Conservation (phyloP, 345 rosid genomes). For the Pistacia vera region DNA sequence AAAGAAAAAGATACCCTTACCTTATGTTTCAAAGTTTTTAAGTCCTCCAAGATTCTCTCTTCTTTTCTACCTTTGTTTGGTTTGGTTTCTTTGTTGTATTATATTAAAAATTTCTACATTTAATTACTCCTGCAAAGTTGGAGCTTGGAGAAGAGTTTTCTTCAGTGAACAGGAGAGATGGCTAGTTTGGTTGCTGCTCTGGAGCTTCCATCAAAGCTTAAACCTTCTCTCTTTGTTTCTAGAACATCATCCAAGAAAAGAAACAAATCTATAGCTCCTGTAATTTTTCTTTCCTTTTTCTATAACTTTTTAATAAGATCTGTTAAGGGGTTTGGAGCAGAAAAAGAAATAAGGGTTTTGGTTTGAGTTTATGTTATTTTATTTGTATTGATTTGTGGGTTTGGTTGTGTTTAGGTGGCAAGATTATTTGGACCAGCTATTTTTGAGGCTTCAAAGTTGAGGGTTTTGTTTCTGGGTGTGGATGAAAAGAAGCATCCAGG, state of each 20-base stretch:
- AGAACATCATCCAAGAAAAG: slow-evolving; percentile 48
- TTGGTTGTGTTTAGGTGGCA: slow-evolving; percentile 57
- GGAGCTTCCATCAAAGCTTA: slow-evolving; percentile 46
- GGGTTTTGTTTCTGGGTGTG: slow-evolving; percentile 82
- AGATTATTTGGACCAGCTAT: slow-evolving; percentile 96
- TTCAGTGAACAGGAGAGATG: slow-evolving; percentile 32
- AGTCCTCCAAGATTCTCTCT: slow-evolving; percentile 15
- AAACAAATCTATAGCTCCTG: slow-evolving; percentile 52
- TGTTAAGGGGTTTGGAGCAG: not conserved
- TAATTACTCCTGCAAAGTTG: slow-evolving; percentile 24
- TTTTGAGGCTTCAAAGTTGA: slow-evolving; percentile 91
- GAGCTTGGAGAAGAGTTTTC: slow-evolving; percentile 27
- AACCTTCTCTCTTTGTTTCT: slow-evolving; percentile 37
- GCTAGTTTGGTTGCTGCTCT: slow-evolving; percentile 44
- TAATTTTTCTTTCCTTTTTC: slow-evolving; percentile 26
- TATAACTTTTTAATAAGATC: not conserved
- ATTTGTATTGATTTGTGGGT: slow-evolving; percentile 13
- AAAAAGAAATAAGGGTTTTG: not conserved
- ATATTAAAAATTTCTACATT: not conserved
- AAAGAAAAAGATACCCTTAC: not conserved
- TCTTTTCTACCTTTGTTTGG: not conserved
- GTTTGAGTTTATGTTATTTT: not conserved
- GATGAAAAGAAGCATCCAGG: slow-evolving; percentile 93
- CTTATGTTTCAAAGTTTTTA: slow-evolving; percentile 9
- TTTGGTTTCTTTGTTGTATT: not conserved